Evolutionary conservation across 1,284 basidiomycete species (phyloP).

Genomic region (Nidula niveotomentosa): DNA sequence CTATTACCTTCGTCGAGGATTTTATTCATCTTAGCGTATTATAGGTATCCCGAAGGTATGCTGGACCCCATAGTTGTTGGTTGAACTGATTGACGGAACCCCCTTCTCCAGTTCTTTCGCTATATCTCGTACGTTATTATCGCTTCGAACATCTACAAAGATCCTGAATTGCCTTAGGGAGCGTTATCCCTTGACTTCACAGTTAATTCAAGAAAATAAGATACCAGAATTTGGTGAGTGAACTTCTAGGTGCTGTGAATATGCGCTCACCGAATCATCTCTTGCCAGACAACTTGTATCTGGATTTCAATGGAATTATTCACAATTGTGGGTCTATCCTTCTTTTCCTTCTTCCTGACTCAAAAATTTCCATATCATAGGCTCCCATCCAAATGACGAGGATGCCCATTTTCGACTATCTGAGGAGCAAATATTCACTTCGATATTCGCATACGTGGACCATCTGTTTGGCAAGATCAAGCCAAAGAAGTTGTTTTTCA

Average conservation of each 20-base stretch:
- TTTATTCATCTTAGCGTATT: slow-evolving; percentile 2
- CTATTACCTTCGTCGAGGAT: background rate
- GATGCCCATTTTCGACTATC: slow-evolving; percentile 95
- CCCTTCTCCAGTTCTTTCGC: slow-evolving; percentile 67
- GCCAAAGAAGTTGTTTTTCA: slow-evolving; percentile 95
- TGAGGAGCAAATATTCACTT: slow-evolving; percentile 96
- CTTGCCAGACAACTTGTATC: slow-evolving; percentile 77
- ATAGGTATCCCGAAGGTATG: slow-evolving; percentile 63
- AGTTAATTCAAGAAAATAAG: slow-evolving; percentile 95
- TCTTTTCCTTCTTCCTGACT: background rate
- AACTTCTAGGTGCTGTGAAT: background rate
- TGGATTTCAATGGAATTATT: slow-evolving; percentile 99
- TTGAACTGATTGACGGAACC: slow-evolving; percentile 7
- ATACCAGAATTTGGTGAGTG: slow-evolving; percentile 87
- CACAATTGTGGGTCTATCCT: slow-evolving; percentile 76
- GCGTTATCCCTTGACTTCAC: slow-evolving; percentile 97
- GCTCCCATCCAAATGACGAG: slow-evolving; percentile 91
- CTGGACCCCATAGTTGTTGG: slow-evolving; percentile 4
- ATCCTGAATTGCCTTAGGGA: slow-evolving; percentile 46
- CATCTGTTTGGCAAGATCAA: slow-evolving; percentile 97
- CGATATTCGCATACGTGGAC: slow-evolving; percentile 97
- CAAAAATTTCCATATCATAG: slow-evolving; percentile 28
- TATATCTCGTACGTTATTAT: slow-evolving; percentile 70
- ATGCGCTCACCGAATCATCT: background rate
- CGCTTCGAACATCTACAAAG: too few species aligned